Base-by-base conservation (phyloP, 768 basidiomycete genomes). In the Gyrodon lividus region DNA sequence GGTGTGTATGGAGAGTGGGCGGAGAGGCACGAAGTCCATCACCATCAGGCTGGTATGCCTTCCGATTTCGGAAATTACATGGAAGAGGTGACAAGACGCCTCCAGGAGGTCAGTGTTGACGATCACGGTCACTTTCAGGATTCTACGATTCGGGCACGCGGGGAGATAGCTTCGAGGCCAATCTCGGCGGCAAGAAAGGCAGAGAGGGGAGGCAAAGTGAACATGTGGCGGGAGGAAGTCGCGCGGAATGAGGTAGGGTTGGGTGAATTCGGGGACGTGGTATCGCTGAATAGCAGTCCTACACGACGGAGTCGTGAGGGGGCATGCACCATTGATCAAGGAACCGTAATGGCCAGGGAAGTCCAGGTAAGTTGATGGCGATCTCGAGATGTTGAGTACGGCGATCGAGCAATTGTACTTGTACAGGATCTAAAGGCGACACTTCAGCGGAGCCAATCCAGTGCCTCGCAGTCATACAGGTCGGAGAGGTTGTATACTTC, bases 141-240 rank as follows among this genome's bases (percentile, higher is more conserved):
- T 17, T 6, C 47, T 26, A 56, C 61, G 9, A 46, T 59, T n/a
- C 56, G 48, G 17, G 49, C 55, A 6, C 59, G 51, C 7, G 55
- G 43, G 16, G 44, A 24, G n/a, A 14, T 28, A 2, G 22, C 42
- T 7, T 7, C 54, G 40, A 51, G 34, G 24, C 49, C 53, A 52
- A 22, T 34, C 50, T 2, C 51, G 59, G 56, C 13, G 56, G 51
- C 28, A 56, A 49, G 56, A 64, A 52, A 56, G 50, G 50, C 46
- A 10, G 61, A 35, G 17, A 54, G 45, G 14, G 64, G 51, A 20
- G 56, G 56, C 5, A 80, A 78, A 42, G 77, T 85, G 48, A 76
- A 72, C 20, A 74, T 73, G 8, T 85, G 83, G 83, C 69, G 81
- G 30, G 78, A 83, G 58, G 76, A 78, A 39, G 77, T 80, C 0